Evolutionary conservation across 2,329 filamentous ascomycete species (phyloP), one percentile per base, ranked within the genome.

Genomic region (Teratosphaeria destructans): DNA sequence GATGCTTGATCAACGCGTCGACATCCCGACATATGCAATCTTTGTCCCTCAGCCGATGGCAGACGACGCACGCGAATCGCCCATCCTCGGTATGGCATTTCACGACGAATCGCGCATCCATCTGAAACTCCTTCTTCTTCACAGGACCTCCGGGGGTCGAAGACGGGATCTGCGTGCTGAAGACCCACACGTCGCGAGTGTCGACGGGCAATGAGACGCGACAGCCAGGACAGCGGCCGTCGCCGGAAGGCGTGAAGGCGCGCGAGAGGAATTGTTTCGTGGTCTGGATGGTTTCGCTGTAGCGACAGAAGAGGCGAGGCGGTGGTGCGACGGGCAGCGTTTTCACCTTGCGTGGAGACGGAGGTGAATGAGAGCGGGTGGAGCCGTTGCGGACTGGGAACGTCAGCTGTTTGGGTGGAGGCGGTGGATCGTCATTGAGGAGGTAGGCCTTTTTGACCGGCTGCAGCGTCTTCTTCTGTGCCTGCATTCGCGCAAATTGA

Each of bases 401-500:
- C 12, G 54, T 56, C 16, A 26, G n/a, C 23, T 37, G 32, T 19
- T 39, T 16, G 29, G 29, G 32, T 23, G 34, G 34, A 34, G 54
- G 54, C 32, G 14, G 26, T 32, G 52, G 52, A 8, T 54, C 19
- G 52, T 54, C 52, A 29, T 49, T n/a, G 19, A 49, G 43, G 43
- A 19, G 1, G 5, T 19, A 23, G 23, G 19, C 19, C n/a, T 49
- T 49, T 19, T 23, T 16, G 8, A 19, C 23, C 43, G 5, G 43
- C 19, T 49, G n/a, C 11, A n/a, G 43, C 19, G 39, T 27, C 53
- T 16, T 58, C 57, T 32, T 19, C 23, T 52, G 12, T 26, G 43
- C 43, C 43, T 19, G 43, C 43, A 61, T 49, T 5, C 60, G 60
- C n/a, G 43, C 32, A 35, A 52, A 71, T 63, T 66, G 66, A 3